Conservation (phyloP, 2,329 filamentous ascomycete genomes). For the Paecilomyces niveus region DNA sequence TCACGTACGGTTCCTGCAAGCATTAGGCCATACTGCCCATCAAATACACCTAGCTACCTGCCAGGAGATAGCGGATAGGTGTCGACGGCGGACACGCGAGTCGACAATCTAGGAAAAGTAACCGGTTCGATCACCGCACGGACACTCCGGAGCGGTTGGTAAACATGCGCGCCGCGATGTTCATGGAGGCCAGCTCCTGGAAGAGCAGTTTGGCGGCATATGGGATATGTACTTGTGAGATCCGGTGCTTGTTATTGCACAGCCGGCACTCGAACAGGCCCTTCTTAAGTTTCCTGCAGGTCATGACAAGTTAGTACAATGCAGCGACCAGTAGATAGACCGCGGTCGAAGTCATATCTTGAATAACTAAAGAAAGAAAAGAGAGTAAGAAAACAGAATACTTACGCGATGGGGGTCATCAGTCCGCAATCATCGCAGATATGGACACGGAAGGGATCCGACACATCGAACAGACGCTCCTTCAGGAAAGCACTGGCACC, state of each 20-base stretch:
- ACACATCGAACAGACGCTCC: slow-evolving; percentile 94
- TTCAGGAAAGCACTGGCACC: slow-evolving; percentile 95
- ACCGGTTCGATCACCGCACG: slow-evolving; percentile 23
- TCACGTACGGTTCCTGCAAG: background rate
- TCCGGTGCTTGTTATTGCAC: slow-evolving; percentile 98
- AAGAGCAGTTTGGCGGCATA: slow-evolving; percentile 97
- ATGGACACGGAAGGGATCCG: slow-evolving; percentile 95
- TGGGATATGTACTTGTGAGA: slow-evolving; percentile 94
- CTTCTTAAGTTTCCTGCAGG: slow-evolving; percentile 75
- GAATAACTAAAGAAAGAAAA: slow-evolving; percentile 1
- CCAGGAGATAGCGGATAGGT: background rate
- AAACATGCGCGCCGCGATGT: slow-evolving; percentile 96
- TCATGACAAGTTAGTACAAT: slow-evolving; percentile 14
- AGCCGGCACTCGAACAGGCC: slow-evolving; percentile 94
- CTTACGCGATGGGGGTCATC: slow-evolving; percentile 98
- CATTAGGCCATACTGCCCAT: background rate
- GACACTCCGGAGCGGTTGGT: slow-evolving; percentile 55
- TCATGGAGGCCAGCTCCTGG: slow-evolving; percentile 97
- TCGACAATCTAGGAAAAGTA: background rate
- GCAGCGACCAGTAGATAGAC: slow-evolving; percentile 14
- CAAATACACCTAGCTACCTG: background rate
- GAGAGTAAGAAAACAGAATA: slow-evolving; percentile 26
- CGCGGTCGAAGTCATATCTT: slow-evolving; percentile 4
- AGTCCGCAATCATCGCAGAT: slow-evolving; percentile 97
- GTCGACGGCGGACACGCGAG: background rate